Base-by-base conservation (phyloP, 2,329 filamentous ascomycete species). In the Arthrobotrys conoides region DNA sequence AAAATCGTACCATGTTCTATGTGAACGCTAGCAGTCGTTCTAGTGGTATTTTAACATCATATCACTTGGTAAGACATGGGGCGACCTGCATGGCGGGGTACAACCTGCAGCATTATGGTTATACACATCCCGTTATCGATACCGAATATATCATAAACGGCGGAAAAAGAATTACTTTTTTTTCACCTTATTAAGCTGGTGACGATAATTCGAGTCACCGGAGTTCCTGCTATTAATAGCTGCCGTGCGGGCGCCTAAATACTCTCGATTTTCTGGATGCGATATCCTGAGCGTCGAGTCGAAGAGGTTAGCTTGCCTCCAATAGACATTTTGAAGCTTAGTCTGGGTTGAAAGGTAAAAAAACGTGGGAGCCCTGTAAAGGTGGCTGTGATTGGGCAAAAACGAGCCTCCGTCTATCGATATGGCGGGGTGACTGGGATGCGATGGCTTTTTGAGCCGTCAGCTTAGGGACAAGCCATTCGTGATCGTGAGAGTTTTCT, bases 321-420 rank as follows among this genome's bases (percentile, higher is more conserved):
- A 41, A 33, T 14, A 73, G 70, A 73, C 70, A 73, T 64, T 71
- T 38, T 48, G 36, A 57, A 57, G 61, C 61, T 61, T 73, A 61
- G 61, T 46, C 18, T 22, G 49, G 24, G 49, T 55, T 22, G 33
- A 63, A 59, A 48, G 65, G 38, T 18, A 12, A 8, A 65, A 68
- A 75, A 75, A 75, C 71, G 71, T 75, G 71, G 71, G 63, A 75
- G 55, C 64, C 63, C 51, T 63, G 71, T 38, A 64, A 38, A 22
- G 16, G 71, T 41, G 53, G 48, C 61, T 75, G 24, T 64, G 48
- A 63, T 68, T 75, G 64, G 71, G 63, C 30, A 27, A 65, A 38
- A n/a, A 14, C 44, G 46, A 41, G 30, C 22, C 63, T 41, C 53
- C 38, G 48, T 61, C 63, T 73, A 75, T 75, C 71, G 64, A 69